Evolutionary conservation across 192 early-diverging fungal genomes (phyloP).

Genomic region (Podila minutissima): DNA sequence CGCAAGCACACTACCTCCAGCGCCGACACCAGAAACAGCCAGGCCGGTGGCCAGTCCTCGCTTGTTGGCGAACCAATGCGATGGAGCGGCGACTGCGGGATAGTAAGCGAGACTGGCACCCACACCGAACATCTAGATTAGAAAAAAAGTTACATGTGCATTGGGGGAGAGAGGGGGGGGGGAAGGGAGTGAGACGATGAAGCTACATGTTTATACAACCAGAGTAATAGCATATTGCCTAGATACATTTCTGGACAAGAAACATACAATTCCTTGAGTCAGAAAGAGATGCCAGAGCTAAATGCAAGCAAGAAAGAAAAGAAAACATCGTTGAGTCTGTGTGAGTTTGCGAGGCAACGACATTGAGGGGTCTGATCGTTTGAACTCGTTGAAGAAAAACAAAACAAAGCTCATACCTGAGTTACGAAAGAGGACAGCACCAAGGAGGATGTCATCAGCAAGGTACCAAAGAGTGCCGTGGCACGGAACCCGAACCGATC

Average conservation of each 20-base stretch:
- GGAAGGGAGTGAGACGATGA: not conserved
- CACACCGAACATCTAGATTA: slow-evolving; percentile 60
- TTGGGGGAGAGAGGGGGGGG: too few species aligned
- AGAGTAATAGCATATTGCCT: not conserved
- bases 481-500: slow-evolving; percentile 61
- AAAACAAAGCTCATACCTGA: slow-evolving; percentile 46
- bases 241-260: not conserved
- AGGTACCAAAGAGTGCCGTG: slow-evolving; percentile 57
- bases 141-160: not conserved
- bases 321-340: not conserved
- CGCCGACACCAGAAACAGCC: slow-evolving; percentile 72
- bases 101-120: slow-evolving; percentile 69
- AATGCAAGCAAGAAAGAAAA: not conserved
- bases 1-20: slow-evolving; percentile 70
- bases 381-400: not conserved
- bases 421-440: slow-evolving; percentile 58
- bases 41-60: slow-evolving; percentile 74
- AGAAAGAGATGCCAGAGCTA: slow-evolving; percentile 76
- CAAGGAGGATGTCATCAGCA: slow-evolving; percentile 51
- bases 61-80: slow-evolving; percentile 68
- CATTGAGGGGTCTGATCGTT: not conserved
- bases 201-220: too few species aligned
- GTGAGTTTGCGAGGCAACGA: not conserved
- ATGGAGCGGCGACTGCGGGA: slow-evolving; percentile 67
- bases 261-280: slow-evolving; percentile 68